Percentiles rank a stretch among this genome's conserved stretches.
Evolutionary conservation across 176 grass and related monocot species (phyloP).

Genomic region (Oryza nivara): DNA sequence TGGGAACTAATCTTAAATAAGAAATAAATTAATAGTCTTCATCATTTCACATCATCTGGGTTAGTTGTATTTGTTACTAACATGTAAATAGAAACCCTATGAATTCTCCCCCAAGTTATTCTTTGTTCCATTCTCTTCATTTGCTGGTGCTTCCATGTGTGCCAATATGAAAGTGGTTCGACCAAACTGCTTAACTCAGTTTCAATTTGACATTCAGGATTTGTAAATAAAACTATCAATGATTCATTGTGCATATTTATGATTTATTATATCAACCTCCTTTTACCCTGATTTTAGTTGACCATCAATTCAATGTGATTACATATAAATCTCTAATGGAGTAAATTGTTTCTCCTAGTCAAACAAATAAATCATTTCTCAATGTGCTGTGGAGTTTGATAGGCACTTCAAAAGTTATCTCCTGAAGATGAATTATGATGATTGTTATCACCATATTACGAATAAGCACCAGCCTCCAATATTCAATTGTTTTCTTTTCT

Average conservation of each 20-base stretch:
- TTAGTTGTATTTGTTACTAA: constrained; percentile 16
- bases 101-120: neutral
- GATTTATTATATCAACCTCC: neutral
- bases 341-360: neutral
- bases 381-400: neutral
- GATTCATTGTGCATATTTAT: constrained; percentile 8
- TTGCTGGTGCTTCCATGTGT: neutral
- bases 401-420: neutral
- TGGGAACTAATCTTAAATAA: constrained; percentile 6
- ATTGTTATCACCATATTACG: constrained; percentile 13
- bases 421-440: constrained; percentile 7
- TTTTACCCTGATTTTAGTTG: neutral
- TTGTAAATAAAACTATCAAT: neutral
- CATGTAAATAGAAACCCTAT: neutral
- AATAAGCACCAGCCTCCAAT: neutral
- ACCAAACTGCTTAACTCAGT: constrained; percentile 2
- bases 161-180: neutral
- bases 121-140: neutral
- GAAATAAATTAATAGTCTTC: constrained; percentile 11
- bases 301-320: constrained; percentile 3
- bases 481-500: constrained; percentile 17
- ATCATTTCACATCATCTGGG: constrained; percentile 8
- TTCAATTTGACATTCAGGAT: constrained; percentile 15
- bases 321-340: constrained; percentile 1
- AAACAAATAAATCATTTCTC: neutral